These are phyloP conservation scores for Sphagnurus paluster DNA, from an alignment of 1,284 basidiomycete species.

Conservation along the genomic window DNA sequence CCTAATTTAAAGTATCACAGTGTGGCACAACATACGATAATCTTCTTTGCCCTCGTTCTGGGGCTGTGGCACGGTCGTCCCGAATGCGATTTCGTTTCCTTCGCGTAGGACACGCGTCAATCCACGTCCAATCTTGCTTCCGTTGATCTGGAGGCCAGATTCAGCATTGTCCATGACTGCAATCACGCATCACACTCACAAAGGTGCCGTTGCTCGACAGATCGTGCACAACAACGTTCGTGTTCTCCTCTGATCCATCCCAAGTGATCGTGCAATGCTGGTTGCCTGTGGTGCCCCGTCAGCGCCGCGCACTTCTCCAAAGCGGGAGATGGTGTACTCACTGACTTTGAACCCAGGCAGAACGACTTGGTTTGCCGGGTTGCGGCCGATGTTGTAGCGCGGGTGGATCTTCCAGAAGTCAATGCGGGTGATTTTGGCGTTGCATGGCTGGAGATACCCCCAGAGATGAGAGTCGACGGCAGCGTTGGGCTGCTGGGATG, in stretches of 20 bases:
- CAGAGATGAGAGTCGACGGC: constrained; percentile 53
- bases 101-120: constrained; percentile 64
- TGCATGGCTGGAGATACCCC: constrained; percentile 69
- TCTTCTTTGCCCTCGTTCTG: constrained; percentile 54
- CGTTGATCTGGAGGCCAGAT: constrained; percentile 63
- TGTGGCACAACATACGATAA: constrained; percentile 42
- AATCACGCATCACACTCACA: constrained; percentile 53
- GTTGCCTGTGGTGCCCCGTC: constrained; percentile 49
- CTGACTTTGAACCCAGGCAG: constrained; percentile 72
- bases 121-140: constrained; percentile 59
- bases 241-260: constrained; percentile 56
- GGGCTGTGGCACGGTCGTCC: constrained; percentile 48
- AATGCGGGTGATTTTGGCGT: constrained; percentile 46
- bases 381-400: constrained; percentile 55
- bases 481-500: constrained; percentile 40
- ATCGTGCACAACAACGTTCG: constrained; percentile 69
- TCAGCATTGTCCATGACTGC: not conserved
- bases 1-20: constrained; percentile 8
- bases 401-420: constrained; percentile 57
- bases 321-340: constrained; percentile 41
- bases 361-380: constrained; percentile 50
- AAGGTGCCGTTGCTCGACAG: constrained; percentile 84
- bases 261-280: constrained; percentile 64
- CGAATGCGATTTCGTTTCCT: constrained; percentile 84
- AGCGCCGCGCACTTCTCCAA: constrained; percentile 1